Percentiles rank a stretch among this genome's conserved stretches.
Conservation (phyloP, 2,329 filamentous ascomycete species). For the Penicillium psychrosexuale region DNA sequence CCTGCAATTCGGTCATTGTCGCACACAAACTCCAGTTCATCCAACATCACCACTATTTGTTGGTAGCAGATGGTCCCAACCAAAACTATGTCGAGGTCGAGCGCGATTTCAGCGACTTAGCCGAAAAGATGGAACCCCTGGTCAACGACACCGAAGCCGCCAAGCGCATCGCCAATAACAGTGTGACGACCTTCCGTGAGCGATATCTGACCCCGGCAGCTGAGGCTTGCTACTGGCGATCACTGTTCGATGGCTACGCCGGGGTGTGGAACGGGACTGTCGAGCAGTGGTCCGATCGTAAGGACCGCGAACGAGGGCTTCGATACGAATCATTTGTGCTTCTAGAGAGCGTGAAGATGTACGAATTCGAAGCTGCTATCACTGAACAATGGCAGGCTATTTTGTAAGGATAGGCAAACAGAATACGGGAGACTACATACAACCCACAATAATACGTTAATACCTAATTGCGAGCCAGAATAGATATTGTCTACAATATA, state of each 20-base stretch:
- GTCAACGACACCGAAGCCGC: constrained; percentile 39
- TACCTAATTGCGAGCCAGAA: background rate
- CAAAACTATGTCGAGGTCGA: constrained; percentile 51
- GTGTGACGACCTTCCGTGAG: constrained; percentile 46
- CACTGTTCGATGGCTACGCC: constrained; percentile 36
- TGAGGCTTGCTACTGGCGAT: constrained; percentile 53
- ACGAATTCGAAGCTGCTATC: constrained; percentile 20
- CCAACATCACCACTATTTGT: constrained; percentile 48
- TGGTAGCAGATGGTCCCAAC: constrained; percentile 42
- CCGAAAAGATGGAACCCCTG: constrained; percentile 38
- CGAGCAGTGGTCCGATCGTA: constrained; percentile 10
- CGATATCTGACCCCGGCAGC: constrained; percentile 51
- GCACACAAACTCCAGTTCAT: constrained; percentile 49
- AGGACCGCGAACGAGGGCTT: constrained; percentile 19
- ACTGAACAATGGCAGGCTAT: constrained; percentile 1
- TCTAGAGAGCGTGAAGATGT: constrained; percentile 27
- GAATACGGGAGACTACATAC: background rate
- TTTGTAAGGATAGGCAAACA: background rate
- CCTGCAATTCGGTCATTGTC: constrained; percentile 49
- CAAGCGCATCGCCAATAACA: constrained; percentile 48
- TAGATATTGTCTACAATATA: background rate
- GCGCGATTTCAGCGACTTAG: constrained; percentile 56
- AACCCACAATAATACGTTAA: constrained; percentile 2
- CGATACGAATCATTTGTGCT: constrained; percentile 35
- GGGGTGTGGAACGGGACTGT: constrained; percentile 24